These are phyloP conservation scores for Globisporangium alternatum DNA, from an alignment of 352 stramenopile species.

Conservation along the genomic window DNA sequence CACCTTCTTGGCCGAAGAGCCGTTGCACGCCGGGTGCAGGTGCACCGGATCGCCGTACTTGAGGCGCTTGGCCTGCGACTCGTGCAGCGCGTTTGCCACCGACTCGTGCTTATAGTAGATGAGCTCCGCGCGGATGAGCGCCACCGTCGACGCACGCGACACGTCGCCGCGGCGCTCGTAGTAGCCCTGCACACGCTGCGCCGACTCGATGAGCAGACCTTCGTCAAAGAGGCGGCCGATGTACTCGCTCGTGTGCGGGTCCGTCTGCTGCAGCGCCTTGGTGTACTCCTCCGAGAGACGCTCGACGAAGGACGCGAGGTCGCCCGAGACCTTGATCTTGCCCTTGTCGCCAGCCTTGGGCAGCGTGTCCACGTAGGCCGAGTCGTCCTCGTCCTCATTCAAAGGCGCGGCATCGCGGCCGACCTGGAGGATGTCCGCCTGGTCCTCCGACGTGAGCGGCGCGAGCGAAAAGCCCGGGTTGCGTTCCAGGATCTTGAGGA, in stretches of 20 bases:
- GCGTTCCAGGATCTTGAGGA: constrained; percentile 78
- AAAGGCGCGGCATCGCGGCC: constrained; percentile 63
- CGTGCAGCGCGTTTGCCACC: constrained; percentile 78
- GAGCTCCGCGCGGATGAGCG: constrained; percentile 92
- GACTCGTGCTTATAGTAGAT: constrained; percentile 97
- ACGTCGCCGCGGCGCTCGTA: constrained; percentile 81
- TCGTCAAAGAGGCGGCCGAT: constrained; percentile 93
- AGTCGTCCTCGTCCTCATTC: constrained; percentile 85
- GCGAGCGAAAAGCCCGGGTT: constrained; percentile 78
- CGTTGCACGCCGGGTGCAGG: constrained; percentile 87
- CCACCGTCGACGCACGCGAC: constrained; percentile 82
- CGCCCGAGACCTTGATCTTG: constrained; percentile 87
- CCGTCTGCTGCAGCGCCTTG: constrained; percentile 96
- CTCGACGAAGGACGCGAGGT: constrained; percentile 87
- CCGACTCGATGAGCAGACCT: constrained; percentile 84
- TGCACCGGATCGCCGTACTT: constrained; percentile 82
- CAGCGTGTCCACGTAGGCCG: constrained; percentile 75
- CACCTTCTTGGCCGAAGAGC: constrained; percentile 32
- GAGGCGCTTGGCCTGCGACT: constrained; percentile 78
- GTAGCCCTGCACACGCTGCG: constrained; percentile 89
- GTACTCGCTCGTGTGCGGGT: constrained; percentile 96
- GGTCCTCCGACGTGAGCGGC: constrained; percentile 75
- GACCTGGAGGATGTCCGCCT: constrained; percentile 79
- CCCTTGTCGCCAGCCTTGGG: constrained; percentile 70
- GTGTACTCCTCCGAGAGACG: constrained; percentile 97